Conservation (phyloP, 2,329 filamentous ascomycete species). For the Aquanectria penicillioides region DNA sequence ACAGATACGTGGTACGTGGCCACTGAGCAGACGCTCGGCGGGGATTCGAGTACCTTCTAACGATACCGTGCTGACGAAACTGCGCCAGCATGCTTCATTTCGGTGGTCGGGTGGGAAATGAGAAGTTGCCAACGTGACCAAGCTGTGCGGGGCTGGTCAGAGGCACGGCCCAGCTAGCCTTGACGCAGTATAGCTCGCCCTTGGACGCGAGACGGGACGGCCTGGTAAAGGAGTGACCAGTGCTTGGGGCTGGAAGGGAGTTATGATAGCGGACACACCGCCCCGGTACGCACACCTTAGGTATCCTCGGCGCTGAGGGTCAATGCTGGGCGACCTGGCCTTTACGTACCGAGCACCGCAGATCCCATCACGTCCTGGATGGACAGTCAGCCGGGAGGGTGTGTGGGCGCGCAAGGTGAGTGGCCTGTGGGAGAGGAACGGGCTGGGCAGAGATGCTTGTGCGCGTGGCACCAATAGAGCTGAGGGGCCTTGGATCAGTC, state of each 20-base stretch:
- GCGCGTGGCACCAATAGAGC: constrained; percentile 42
- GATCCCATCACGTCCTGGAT: constrained; percentile 37
- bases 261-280: constrained; percentile 39
- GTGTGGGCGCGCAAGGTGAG: constrained; percentile 36
- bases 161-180: constrained; percentile 20
- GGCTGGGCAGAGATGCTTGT: constrained; percentile 21
- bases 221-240: constrained; percentile 23
- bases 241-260: constrained; percentile 22
- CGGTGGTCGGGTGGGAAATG: constrained; percentile 38
- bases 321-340: constrained; percentile 23
- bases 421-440: constrained; percentile 22
- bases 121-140: constrained; percentile 41
- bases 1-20: constrained; percentile 38
- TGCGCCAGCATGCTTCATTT: constrained; percentile 21
- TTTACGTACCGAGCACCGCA: constrained; percentile 30
- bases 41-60: constrained; percentile 38
- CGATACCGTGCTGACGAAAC: constrained; percentile 17
- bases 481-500: constrained; percentile 17
- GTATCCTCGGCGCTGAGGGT: constrained; percentile 24
- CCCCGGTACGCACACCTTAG: constrained; percentile 29
- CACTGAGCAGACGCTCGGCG: constrained; percentile 30
- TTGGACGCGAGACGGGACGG: constrained; percentile 12
- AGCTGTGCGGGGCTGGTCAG: constrained; percentile 26
- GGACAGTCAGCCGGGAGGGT: constrained; percentile 29
- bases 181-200: constrained; percentile 13